Evolutionary conservation across 208 protist genomes (phyloP), one percentile per base, ranked within the genome.

Genomic region (Endotrypanum monterogeii): DNA sequence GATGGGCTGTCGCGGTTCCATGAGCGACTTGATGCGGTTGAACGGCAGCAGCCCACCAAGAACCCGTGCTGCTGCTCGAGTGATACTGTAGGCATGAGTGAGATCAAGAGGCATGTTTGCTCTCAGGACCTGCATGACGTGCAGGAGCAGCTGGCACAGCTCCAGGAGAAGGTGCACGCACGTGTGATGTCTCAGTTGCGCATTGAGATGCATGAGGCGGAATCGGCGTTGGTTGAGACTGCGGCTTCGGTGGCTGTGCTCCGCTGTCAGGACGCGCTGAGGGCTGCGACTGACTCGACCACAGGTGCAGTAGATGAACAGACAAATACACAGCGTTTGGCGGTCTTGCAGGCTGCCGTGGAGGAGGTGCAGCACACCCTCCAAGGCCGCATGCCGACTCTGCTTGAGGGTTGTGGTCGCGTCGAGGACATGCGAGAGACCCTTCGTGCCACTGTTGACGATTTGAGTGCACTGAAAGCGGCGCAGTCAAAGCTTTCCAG

Each of bases 1-100:
- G 63, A 54, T 54, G 63, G 51, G 44, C 28, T 68, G 63, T 39
- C 44, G 28, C 63, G 44, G 46, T 79, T 55, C 60, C 58, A 73
- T 52, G 41, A 62, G 32, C 74, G 74, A 25, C 55, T 79, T 18
- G 67, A 73, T 37, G 57, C 20, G 6, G 39, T 69, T 25, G 58
- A 79, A n/a, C n/a, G n/a, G 67, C 67, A 73, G 30, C 46, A 51
- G n/a, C 51, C 73, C 4, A 54, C 9, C 37, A 62, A 50, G 20
- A 39, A 68, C 20, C 9, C 50, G 50, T 54, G 66, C 50, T 35
- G 66, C 30, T 41, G 28, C 63, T 51, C 61, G 35, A 51, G 61
- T 50, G 23, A 25, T 50, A 39, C 1, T 16, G 14, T 3, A 20
- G 4, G 25, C 25, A 46, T 14, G 25, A 23, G 63, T 37, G 44